A percentile compares a stretch with the other conserved stretches of the same genome.
phyloP scores from a whole-genome alignment of 768 basidiomycete species.

The Suillus lakei region DNA sequence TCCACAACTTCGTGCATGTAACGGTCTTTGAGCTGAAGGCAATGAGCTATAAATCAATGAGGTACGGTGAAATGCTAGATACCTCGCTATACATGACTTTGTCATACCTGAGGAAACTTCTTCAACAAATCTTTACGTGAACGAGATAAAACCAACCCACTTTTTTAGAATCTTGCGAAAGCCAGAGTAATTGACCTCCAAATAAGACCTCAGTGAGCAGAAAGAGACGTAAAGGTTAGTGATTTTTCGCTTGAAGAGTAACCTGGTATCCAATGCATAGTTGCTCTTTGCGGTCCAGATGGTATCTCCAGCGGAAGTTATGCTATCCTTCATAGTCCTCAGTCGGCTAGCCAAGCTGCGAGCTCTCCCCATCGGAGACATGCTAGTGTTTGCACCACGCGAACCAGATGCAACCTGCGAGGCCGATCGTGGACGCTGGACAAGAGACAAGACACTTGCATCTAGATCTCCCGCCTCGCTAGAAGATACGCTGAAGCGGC shows the following conservation, averaged over 20 bases:
- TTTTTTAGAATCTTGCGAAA: slow-evolving; percentile 97
- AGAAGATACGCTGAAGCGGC: slow-evolving; percentile 52
- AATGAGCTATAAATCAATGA: neutral
- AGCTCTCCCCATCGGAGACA: slow-evolving; percentile 40
- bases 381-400: slow-evolving; percentile 28
- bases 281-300: slow-evolving; percentile 84
- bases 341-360: slow-evolving; percentile 51
- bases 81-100: slow-evolving; percentile 84
- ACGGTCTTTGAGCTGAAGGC: slow-evolving; percentile 66
- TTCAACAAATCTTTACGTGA: slow-evolving; percentile 3
- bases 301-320: slow-evolving; percentile 47
- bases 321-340: slow-evolving; percentile 55
- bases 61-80: slow-evolving; percentile 14
- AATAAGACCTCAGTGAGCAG: slow-evolving; percentile 80
- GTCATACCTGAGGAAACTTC: slow-evolving; percentile 72
- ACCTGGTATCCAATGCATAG: slow-evolving; percentile 81
- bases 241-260: slow-evolving; percentile 89
- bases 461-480: slow-evolving; percentile 49
- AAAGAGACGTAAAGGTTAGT: slow-evolving; percentile 80
- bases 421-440: slow-evolving; percentile 8
- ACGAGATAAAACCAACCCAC: slow-evolving; percentile 45
- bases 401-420: slow-evolving; percentile 22
- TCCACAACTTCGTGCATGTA: slow-evolving; percentile 80
- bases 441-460: slow-evolving; percentile 40
- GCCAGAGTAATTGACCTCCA: slow-evolving; percentile 91